Evolutionary conservation across 2,329 filamentous ascomycete genomes (phyloP).

Genomic region (Nectriaceae sp.): DNA sequence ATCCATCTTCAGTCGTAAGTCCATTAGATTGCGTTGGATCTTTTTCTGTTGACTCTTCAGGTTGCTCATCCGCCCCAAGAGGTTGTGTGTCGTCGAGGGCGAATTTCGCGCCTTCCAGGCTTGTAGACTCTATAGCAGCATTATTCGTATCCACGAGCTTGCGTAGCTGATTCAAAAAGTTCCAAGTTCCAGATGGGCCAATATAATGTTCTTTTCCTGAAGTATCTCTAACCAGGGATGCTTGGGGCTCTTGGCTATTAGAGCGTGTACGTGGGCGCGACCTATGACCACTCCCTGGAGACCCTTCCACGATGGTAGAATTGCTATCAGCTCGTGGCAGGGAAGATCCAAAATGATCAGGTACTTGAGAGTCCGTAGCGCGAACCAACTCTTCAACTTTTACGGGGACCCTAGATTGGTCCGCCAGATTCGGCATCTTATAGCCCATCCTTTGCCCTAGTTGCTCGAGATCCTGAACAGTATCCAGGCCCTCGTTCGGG

Average conservation of each 20-base stretch:
- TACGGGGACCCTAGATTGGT: conserved; percentile 12
- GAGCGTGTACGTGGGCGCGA: not conserved
- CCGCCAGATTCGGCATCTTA: conserved; percentile 35
- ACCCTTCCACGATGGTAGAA: not conserved
- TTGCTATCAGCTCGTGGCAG: conserved; percentile 5
- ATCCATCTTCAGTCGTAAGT: conserved; percentile 14
- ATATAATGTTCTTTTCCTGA: conserved; percentile 39
- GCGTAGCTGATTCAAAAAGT: conserved; percentile 38
- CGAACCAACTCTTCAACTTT: conserved; percentile 20
- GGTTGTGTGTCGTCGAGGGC: conserved; percentile 20
- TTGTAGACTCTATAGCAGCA: conserved; percentile 1
- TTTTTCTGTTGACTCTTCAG: conserved; percentile 11
- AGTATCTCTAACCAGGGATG: conserved; percentile 33
- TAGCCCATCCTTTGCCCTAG: conserved; percentile 34
- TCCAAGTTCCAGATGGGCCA: conserved; percentile 38
- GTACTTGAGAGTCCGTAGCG: not conserved
- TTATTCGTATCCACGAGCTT: conserved; percentile 30
- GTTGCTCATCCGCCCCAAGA: conserved; percentile 17
- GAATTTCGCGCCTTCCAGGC: conserved; percentile 7
- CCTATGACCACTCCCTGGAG: conserved; percentile 11
- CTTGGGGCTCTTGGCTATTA: conserved; percentile 20
- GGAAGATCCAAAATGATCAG: no score
- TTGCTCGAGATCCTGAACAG: conserved; percentile 30
- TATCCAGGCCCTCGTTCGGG: conserved; percentile 32
- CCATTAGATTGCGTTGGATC: not conserved